Evolutionary conservation across 2,329 filamentous ascomycete genomes (phyloP), one percentile per base, ranked within the genome.

Genomic region (Bipolaris cookei): DNA sequence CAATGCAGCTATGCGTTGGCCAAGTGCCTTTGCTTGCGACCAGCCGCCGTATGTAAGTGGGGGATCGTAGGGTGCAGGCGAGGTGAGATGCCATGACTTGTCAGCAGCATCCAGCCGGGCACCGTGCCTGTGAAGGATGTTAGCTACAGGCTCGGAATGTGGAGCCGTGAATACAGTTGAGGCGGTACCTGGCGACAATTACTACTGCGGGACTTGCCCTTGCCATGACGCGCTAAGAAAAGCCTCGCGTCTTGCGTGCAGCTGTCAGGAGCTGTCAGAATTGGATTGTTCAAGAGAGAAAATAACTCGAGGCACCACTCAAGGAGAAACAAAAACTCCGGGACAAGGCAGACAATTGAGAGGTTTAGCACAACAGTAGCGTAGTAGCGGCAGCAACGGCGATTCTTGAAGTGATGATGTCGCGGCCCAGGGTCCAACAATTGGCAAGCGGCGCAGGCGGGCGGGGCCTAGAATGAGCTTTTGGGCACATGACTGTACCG

Each of bases 31-130:
- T 51, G 90, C 89, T 77, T 98, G 95, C 13, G 89, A 86, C 90
- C 95, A 97, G 63, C 95, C 95, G 66, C 91, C 91, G 73, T 97
- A 98, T 2, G 93, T 97, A 56, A 99, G 83, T 47, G 95, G 95
- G 64, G 95, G 91, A 65, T 99, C 94, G 81, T 98, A 99, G 1
- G 95, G 95, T 5, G 92, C 93, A 1, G 93, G 90, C 5, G 95
- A 97, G 28, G 90, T 90, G 52, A 97, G 84, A 76, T 97, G 92
- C 95, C 95, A 99, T 76, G 91, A 87, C 75, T 93, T 92, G 82
- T 99, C 93, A 61, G 93, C 92, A 54, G 92, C 92, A 76, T 99
- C 95, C 56, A 99, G 88, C 66, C 95, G 90, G 68, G 93, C 91
- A 71, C 95, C 95, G 77, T 99, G 95, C 78, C 95, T 88, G 58